Percentiles rank a stretch among this genome's conserved stretches.
Evolutionary conservation across 106 monocot species (phyloP).

Genomic region (Dendrobium huoshanense): DNA sequence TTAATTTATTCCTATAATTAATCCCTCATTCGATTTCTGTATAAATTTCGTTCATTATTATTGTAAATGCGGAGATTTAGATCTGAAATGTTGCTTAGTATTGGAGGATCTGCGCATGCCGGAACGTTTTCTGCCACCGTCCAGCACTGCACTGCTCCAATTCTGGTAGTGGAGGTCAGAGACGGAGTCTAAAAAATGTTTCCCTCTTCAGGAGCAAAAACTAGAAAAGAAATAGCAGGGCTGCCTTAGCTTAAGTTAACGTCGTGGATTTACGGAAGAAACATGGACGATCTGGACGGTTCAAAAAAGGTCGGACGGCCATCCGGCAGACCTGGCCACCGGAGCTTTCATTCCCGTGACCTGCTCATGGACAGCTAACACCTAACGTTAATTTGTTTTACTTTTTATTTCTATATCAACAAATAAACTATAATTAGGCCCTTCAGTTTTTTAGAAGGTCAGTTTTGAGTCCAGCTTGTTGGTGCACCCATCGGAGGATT

Average conservation of each 20-base stretch:
- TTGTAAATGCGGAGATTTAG: not conserved
- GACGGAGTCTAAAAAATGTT: not conserved
- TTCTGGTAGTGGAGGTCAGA: not conserved
- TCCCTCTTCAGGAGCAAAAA: not conserved
- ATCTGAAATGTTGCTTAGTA: not conserved
- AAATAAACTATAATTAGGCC: no score
- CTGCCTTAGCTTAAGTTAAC: not conserved
- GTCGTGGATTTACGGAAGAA: not conserved
- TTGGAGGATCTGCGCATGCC: not conserved
- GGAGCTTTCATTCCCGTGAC: not conserved
- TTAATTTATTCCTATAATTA: not conserved
- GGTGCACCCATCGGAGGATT: not conserved
- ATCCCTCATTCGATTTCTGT: not conserved
- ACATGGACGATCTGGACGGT: not conserved
- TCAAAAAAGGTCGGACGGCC: not conserved
- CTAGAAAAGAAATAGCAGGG: not conserved
- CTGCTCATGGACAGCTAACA: not conserved
- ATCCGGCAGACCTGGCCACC: not conserved
- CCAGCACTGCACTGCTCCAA: not conserved
- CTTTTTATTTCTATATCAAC: no score
- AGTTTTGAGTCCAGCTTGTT: not conserved
- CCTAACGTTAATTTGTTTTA: no score
- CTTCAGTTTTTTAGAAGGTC: not conserved
- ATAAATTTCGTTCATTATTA: not conserved
- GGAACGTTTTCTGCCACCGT: not conserved